Base-by-base conservation (phyloP, 805 yeast genomes). In the Barnettozyma sucrosica region DNA sequence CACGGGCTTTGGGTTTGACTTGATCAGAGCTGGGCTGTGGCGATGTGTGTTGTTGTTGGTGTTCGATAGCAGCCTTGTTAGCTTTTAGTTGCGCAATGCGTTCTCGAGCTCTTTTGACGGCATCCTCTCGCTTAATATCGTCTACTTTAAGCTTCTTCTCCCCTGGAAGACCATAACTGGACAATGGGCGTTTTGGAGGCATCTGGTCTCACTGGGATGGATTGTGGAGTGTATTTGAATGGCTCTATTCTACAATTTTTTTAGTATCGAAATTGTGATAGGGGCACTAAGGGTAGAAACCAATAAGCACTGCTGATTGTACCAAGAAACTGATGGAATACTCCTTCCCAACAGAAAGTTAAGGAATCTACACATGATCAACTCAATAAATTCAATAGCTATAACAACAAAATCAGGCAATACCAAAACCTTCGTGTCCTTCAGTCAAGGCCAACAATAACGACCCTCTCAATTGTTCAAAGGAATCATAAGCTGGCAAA, bases 351-450 rank as follows among this genome's bases (percentile, higher is more conserved):
- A 23, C 16, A 26, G 7, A 5, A 13, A 13, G 32, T 28, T 28
- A 28, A 7, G 14, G 13, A 28, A 11, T 13, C 13, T 28, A 28
- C 32, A 14, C 11, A 28, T 11, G 8, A 23, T 23, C 5, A 28
- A 28, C 7, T 4, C 32, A 28, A 37, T 14, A 21, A 21, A 21
- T n/a, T 37, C 41, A 44, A 38, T 16, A 32, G 11, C 18, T n/a
- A 32, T 21, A 21, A 20, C 11, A 37, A 28, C n/a, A 14, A 13
- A 28, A 28, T 61, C 57, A 77, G 13, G 92, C 95, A 62, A 89
- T 76, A 11, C 97, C 98, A 69, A 93, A 93, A 3, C 98, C 98
- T 71, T 88, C 97, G 59, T 86, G 85, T 18, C 98, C 98, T 66
- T 93, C 99, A 23, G 89, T 86, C 16, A 93, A 80, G 0, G 99